Percentiles rank a stretch among this genome's conserved stretches.
phyloP scores from a whole-genome alignment of 805 yeast species.

The Cyberlindnera americana region DNA sequence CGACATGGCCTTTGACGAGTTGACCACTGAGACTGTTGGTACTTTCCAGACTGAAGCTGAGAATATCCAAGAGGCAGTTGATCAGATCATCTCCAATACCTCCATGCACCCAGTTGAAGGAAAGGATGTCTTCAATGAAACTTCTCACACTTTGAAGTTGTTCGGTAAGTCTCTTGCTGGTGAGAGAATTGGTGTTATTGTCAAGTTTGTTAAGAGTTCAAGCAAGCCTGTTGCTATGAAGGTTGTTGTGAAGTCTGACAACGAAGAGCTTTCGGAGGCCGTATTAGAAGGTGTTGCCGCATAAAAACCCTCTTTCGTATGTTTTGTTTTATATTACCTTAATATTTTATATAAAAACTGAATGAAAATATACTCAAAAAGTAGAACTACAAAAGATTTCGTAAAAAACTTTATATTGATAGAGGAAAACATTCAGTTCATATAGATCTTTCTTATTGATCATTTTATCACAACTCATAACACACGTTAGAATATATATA shows the following conservation, averaged over 20 bases:
- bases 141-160: slow-evolving; percentile 69
- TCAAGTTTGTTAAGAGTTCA: slow-evolving; percentile 41
- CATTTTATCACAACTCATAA: slow-evolving; percentile 12
- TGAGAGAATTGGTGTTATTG: slow-evolving; percentile 40
- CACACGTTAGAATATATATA: slow-evolving; percentile 6
- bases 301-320: neutral
- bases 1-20: slow-evolving; percentile 67
- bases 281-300: slow-evolving; percentile 49
- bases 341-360: neutral
- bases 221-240: slow-evolving; percentile 44
- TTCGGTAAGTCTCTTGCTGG: slow-evolving; percentile 65
- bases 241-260: slow-evolving; percentile 39
- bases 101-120: slow-evolving; percentile 75
- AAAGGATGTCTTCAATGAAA: slow-evolving; percentile 45
- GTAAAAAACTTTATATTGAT: neutral
- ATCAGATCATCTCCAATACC: slow-evolving; percentile 47
- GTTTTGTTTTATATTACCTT: slow-evolving; percentile 1
- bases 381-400: too few species aligned
- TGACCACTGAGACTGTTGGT: slow-evolving; percentile 56
- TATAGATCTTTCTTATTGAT: slow-evolving; percentile 11
- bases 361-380: too few species aligned
- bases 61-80: slow-evolving; percentile 53
- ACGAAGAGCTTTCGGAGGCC: slow-evolving; percentile 42
- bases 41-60: slow-evolving; percentile 59
- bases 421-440: slow-evolving; percentile 7